Evolutionary conservation across 106 monocot species (phyloP), one percentile per base, ranked within the genome.

Genomic region (Dactylorhiza incarnata): DNA sequence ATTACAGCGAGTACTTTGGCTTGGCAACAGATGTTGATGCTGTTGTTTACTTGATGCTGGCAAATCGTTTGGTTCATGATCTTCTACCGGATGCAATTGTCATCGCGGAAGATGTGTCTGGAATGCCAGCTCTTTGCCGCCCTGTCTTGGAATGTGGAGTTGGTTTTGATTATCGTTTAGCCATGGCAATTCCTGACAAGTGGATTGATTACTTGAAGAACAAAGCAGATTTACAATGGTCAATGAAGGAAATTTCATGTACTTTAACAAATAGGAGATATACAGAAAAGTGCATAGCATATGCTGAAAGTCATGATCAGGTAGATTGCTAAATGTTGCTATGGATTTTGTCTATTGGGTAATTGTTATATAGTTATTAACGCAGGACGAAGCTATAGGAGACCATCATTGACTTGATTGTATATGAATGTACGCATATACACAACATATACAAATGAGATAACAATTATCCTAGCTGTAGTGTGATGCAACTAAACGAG

Each of bases 301-400:
- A 95, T 86, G 95, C 95, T 19, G 95, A 95, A 74, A 90, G 90
- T 79, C 95, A 95, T 85, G 95, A 95, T 78, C 95, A 95, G 92
- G 95, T 95, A 86, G n/a, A 53, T 53, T 10, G 10, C 43, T 73
- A 48, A 15, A 74, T 61, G 16, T 78, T 56, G 7, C 17, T 19
- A 10, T 51, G 19, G 15, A 54, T 69, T 9, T 47, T 4, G 5
- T 37, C 37, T 44, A 14, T 68, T 68, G 4, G 43, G 8, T 10
- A 68, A 43, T 68, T 37, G 3, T 68, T 43, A 23, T 29, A 37
- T 37, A 29, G 14, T 68, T 14, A 44, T 68, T 43, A 23, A 29
- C 29, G 55, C 12, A 9, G 52, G 16, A 11, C 24, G 25, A 49
- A 43, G 7, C 59, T 75, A 15, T 59, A 15, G 46, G 6, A 19